A percentile compares a stretch with the other conserved stretches of the same genome.
These are phyloP conservation scores for Patellaria atrata DNA, from an alignment of 495 filamentous ascomycete genomes.

Conservation along the genomic window DNA sequence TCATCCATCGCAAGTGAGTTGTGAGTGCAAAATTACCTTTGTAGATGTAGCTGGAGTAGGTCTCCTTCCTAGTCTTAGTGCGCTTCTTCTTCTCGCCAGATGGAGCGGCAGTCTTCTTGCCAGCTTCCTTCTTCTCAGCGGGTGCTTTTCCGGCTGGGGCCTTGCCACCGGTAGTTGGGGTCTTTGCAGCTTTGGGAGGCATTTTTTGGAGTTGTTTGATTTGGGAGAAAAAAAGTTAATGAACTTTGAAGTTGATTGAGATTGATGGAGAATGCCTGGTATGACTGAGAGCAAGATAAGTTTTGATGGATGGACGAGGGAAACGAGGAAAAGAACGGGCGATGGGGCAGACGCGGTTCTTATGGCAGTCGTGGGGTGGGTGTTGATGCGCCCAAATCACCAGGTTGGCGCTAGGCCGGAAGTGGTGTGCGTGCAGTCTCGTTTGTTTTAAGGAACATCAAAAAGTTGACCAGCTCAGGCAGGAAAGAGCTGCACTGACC, in stretches of 20 bases:
- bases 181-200: conserved; percentile 95
- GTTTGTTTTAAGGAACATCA: conserved; percentile 1
- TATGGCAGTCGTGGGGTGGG: conserved; percentile 16
- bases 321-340: conserved; percentile 14
- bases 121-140: conserved; percentile 98
- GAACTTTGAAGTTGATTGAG: too few species aligned
- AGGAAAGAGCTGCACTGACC: conserved; percentile 1
- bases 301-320: conserved; percentile 9
- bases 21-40: conserved; percentile 60
- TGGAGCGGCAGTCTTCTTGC: conserved; percentile 92
- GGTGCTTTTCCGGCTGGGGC: conserved; percentile 81
- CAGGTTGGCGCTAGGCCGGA: neutral
- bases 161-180: conserved; percentile 94
- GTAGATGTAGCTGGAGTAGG: conserved; percentile 99
- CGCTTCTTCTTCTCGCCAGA: conserved; percentile 99
- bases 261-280: conserved; percentile 1
- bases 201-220: conserved; percentile 40
- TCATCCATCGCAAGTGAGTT: too few species aligned
- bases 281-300: conserved; percentile 2
- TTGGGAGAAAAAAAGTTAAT: conserved; percentile 6
- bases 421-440: too few species aligned
- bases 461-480: neutral
- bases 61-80: conserved; percentile 99
- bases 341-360: conserved; percentile 19
- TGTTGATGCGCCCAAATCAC: conserved; percentile 15